Conservation (phyloP, 2,329 filamentous ascomycete species). For the Calonectria hawksworthii region DNA sequence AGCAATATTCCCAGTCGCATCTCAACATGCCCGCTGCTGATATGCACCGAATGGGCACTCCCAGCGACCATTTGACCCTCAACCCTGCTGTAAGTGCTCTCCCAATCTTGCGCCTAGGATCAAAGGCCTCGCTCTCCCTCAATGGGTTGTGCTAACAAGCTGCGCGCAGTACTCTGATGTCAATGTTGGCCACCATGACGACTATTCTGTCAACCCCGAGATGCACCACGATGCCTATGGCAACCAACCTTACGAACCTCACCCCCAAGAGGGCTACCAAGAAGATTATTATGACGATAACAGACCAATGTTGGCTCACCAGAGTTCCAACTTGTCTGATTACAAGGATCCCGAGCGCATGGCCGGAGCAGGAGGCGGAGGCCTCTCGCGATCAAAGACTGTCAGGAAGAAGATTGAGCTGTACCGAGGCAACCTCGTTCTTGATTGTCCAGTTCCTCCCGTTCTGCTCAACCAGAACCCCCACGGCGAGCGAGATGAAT, state of each 20-base stretch:
- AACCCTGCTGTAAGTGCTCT: conserved; percentile 82
- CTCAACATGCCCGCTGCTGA: conserved; percentile 48
- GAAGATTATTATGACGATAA: conserved; percentile 81
- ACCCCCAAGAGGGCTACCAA: conserved; percentile 71
- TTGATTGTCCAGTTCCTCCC: conserved; percentile 96
- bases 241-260: conserved; percentile 84
- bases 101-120: neutral
- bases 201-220: conserved; percentile 85
- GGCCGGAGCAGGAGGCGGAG: conserved; percentile 34
- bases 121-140: neutral
- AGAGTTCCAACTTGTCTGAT: conserved; percentile 60
- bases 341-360: conserved; percentile 59
- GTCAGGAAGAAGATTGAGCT: conserved; percentile 94
- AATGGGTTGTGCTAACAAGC: conserved; percentile 23
- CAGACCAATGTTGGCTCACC: conserved; percentile 81
- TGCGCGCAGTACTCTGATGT: conserved; percentile 64
- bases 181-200: conserved; percentile 63
- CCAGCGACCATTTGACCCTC: conserved; percentile 82
- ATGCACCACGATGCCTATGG: conserved; percentile 91
- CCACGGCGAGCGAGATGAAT: conserved; percentile 92
- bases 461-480: conserved; percentile 88
- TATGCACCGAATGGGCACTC: conserved; percentile 63
- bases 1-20: conserved; percentile 41
- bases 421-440: conserved; percentile 95
- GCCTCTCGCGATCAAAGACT: conserved; percentile 93